Conservation (phyloP, 352 stramenopile genomes). For the Halophytophthora polymorphica region DNA sequence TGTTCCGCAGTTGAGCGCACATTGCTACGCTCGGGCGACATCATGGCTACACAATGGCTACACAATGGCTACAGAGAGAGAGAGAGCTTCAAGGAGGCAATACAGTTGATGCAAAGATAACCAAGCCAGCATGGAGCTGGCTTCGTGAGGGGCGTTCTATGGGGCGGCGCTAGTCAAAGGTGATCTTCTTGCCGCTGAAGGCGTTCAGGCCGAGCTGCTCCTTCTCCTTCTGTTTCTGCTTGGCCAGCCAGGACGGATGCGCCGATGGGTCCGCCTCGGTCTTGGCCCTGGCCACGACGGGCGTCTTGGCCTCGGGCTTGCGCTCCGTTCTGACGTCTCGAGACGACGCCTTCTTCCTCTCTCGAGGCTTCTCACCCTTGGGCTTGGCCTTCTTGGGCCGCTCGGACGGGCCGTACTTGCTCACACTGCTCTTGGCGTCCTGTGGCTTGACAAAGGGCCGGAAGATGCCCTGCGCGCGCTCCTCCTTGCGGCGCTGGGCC, state of each 20-base stretch:
- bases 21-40: no score
- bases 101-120: no score
- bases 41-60: no score
- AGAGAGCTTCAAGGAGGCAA: no score
- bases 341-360: constrained; percentile 14
- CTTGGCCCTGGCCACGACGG: constrained; percentile 14
- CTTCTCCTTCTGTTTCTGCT: constrained; percentile 83
- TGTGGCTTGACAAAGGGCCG: constrained; percentile 32
- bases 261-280: no score
- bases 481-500: constrained; percentile 38
- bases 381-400: constrained; percentile 70
- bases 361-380: constrained; percentile 22
- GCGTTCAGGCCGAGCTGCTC: constrained; percentile 62
- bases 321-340: no score
- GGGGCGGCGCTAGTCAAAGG: constrained; percentile 38
- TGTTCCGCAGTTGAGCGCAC: constrained; percentile 58
- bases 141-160: constrained; percentile 9
- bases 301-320: no score
- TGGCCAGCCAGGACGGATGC: constrained; percentile 77
- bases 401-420: constrained; percentile 76
- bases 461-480: constrained; percentile 41
- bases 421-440: constrained; percentile 12
- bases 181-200: constrained; percentile 84
- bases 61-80: no score
- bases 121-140: constrained; percentile 12